phyloP scores from a whole-genome alignment of 2,329 filamentous ascomycete genomes.

The Sarocladium kiliense region DNA sequence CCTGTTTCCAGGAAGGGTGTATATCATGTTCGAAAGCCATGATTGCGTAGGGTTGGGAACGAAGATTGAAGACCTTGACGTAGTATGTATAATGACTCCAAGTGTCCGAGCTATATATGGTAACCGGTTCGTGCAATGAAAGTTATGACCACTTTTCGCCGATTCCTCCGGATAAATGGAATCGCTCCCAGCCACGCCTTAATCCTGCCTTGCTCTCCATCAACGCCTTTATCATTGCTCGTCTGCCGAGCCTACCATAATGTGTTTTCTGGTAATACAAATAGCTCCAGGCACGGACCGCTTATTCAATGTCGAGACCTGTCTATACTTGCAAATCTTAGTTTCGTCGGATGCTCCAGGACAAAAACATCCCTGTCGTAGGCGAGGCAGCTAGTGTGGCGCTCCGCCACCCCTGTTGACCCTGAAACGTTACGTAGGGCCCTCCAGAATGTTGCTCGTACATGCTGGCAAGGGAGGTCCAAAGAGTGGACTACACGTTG shows the following conservation, averaged over 20 bases:
- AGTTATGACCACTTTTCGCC: not conserved
- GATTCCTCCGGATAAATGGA: not conserved
- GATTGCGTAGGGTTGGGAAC: not conserved
- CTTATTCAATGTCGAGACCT: not conserved
- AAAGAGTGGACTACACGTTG: not conserved
- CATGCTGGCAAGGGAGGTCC: not conserved
- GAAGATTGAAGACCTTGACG: not conserved
- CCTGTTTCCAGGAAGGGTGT: conserved; percentile 9
- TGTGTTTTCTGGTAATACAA: not conserved
- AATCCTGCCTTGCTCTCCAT: not conserved
- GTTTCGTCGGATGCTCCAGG: not conserved
- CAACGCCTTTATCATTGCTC: not conserved
- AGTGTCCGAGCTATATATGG: not conserved
- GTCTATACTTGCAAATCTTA: not conserved
- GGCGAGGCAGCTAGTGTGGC: not conserved
- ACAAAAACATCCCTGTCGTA: not conserved
- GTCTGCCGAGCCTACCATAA: not conserved
- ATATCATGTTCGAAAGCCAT: not conserved
- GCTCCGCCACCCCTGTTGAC: not conserved
- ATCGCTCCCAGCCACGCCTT: not conserved
- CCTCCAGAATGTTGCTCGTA: not conserved
- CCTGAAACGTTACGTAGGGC: too few relatives aligned
- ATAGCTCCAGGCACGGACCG: not conserved
- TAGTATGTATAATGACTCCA: not conserved
- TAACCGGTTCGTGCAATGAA: not conserved